These are phyloP conservation scores for Sphagnum fallax DNA, from an alignment of 228 moss, liverwort and hornwort genomes.

Conservation along the genomic window DNA sequence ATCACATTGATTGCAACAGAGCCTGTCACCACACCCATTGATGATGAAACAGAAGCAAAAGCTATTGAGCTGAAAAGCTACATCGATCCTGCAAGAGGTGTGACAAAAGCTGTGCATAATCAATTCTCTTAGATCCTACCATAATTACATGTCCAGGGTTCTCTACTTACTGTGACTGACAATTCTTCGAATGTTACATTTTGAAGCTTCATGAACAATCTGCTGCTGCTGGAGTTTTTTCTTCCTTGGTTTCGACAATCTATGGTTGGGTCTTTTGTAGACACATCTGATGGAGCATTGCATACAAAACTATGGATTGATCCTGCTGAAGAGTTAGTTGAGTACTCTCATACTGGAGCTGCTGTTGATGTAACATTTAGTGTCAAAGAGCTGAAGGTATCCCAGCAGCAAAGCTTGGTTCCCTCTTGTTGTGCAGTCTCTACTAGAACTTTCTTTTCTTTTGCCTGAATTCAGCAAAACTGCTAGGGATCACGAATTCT, in stretches of 20 bases:
- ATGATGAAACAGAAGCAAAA: constrained; percentile 81
- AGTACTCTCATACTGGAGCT: constrained; percentile 73
- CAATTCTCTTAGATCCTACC: too few relatives aligned
- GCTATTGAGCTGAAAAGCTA: constrained; percentile 97
- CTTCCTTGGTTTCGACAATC: too few relatives aligned
- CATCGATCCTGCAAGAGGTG: constrained; percentile 85
- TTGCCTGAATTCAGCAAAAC: too few relatives aligned
- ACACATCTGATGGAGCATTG: constrained; percentile 72
- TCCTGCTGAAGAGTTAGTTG: constrained; percentile 84
- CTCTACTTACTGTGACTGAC: too few relatives aligned
- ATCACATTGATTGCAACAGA: constrained; percentile 95
- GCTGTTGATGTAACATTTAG: constrained; percentile 93
- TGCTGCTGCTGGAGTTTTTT: too few relatives aligned
- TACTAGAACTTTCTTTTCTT: too few relatives aligned
- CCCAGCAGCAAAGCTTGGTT: background rate
- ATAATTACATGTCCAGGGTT: too few relatives aligned
- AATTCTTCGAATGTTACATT: too few relatives aligned
- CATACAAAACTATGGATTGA: constrained; percentile 99
- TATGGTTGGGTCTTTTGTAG: constrained; percentile 24
- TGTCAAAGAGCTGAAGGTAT: constrained; percentile 88
- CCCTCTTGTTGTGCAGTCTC: background rate
- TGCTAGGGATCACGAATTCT: too few relatives aligned
- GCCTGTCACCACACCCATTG: constrained; percentile 58
- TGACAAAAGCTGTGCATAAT: background rate
- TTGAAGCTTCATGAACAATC: too few relatives aligned